Percentiles rank a stretch among this genome's conserved stretches.
These are phyloP conservation scores for Mycosphaerella sp. DNA, from an alignment of 2,329 filamentous ascomycete genomes.

Conservation along the genomic window DNA sequence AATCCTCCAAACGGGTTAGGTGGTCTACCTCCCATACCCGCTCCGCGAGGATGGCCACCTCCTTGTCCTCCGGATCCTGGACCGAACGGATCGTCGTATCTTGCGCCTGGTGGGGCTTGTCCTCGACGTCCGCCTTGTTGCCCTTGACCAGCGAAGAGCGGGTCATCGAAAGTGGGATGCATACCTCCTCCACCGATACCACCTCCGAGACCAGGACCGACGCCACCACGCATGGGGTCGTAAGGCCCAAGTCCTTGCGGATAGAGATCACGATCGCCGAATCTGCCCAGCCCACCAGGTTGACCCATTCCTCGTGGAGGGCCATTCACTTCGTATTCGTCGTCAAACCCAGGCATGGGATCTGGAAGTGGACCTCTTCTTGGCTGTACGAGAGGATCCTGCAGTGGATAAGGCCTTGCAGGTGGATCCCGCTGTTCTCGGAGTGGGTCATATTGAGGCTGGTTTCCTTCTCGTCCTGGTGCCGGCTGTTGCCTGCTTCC, in stretches of 20 bases:
- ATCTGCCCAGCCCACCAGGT: constrained; percentile 40
- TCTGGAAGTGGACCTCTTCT: constrained; percentile 57
- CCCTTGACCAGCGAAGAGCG: constrained; percentile 60
- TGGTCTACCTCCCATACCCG: constrained; percentile 44
- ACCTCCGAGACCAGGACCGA: constrained; percentile 51
- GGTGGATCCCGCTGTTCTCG: constrained; percentile 54
- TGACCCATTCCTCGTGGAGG: constrained; percentile 49
- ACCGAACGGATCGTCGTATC: constrained; percentile 83
- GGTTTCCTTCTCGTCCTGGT: constrained; percentile 24
- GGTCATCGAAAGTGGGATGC: constrained; percentile 94
- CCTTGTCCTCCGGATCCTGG: constrained; percentile 50
- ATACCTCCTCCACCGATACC: constrained; percentile 63
- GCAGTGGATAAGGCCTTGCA: constrained; percentile 61
- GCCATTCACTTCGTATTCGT: constrained; percentile 77
- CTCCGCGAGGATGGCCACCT: constrained; percentile 40
- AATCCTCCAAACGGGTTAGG: constrained; percentile 57
- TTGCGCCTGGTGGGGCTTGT: constrained; percentile 76
- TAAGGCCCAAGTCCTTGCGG: constrained; percentile 78
- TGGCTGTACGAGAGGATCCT: constrained; percentile 48
- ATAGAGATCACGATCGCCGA: constrained; percentile 82
- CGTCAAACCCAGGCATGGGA: constrained; percentile 83
- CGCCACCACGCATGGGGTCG: constrained; percentile 67
- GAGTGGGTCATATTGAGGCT: constrained; percentile 42
- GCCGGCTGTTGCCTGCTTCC: constrained; percentile 17
- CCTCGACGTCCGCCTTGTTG: constrained; percentile 32